Percentiles rank a stretch among this genome's conserved stretches.
Evolutionary conservation across 148 eudicot species (phyloP).

Genomic region (Fagopyrum tataricum): DNA sequence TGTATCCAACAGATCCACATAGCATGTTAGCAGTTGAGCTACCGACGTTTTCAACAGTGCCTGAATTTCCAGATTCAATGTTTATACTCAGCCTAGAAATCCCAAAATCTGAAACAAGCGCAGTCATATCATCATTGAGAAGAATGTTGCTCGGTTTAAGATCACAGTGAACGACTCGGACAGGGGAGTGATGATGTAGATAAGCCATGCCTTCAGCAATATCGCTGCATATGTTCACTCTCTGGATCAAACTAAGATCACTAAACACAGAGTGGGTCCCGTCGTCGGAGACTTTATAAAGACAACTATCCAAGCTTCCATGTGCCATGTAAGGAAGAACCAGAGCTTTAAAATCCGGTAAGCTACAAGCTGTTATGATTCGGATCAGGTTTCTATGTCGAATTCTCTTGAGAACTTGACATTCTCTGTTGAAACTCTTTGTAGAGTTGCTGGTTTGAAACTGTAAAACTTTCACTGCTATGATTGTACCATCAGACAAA

Average conservation of each 20-base stretch:
- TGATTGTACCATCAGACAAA: not conserved
- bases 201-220: not conserved
- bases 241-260: not conserved
- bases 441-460: slow-evolving; percentile 2
- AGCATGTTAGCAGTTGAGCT: not conserved
- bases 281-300: not conserved
- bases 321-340: not conserved
- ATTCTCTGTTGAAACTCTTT: slow-evolving; percentile 1
- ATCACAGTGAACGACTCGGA: not conserved
- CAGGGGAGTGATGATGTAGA: not conserved
- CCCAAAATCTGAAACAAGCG: not conserved
- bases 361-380: slow-evolving; percentile 1
- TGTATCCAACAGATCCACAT: slow-evolving; percentile 1
- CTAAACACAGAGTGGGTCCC: not conserved
- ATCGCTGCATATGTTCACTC: not conserved
- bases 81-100: not conserved
- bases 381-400: slow-evolving; percentile 1
- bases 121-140: not conserved
- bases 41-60: not conserved
- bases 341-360: not conserved
- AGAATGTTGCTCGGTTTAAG: slow-evolving; percentile 1
- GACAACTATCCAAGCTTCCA: not conserved
- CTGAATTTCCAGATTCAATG: not conserved
- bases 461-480: not conserved
- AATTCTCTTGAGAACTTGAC: not conserved